These are phyloP conservation scores for Leptodontidium sp. DNA, from an alignment of 2,329 filamentous ascomycete genomes.

Conservation along the genomic window DNA sequence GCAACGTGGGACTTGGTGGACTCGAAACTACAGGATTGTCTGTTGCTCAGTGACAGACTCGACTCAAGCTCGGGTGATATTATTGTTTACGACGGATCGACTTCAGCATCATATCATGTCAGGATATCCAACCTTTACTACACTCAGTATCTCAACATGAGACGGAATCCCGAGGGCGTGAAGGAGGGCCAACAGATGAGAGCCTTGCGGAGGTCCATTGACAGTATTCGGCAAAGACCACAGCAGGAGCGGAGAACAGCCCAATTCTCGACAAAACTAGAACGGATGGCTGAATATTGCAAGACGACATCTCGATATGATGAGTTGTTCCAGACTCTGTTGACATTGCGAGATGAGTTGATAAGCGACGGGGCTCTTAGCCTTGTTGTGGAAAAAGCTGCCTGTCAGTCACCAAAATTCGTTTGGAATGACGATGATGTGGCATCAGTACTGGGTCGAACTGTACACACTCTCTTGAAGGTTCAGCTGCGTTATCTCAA, in stretches of 20 bases:
- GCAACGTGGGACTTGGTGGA: conserved; percentile 64
- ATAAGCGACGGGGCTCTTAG: conserved; percentile 65
- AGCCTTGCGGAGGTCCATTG: conserved; percentile 69
- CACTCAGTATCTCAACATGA: conserved; percentile 62
- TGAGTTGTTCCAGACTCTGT: conserved; percentile 65
- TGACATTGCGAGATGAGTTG: conserved; percentile 67
- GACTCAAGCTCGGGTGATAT: conserved; percentile 43
- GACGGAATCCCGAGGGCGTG: conserved; percentile 53
- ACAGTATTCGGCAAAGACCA: conserved; percentile 64
- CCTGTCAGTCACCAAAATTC: conserved; percentile 56
- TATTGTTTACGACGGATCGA: conserved; percentile 39
- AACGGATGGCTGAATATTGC: conserved; percentile 70
- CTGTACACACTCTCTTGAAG: conserved; percentile 66
- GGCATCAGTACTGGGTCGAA: conserved; percentile 62
- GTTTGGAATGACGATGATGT: conserved; percentile 63
- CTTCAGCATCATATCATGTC: conserved; percentile 59
- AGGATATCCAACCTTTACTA: conserved; percentile 79
- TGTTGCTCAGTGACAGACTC: conserved; percentile 61
- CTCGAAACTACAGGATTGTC: conserved; percentile 63
- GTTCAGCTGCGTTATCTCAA: conserved; percentile 66
- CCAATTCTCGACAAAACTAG: conserved; percentile 69
- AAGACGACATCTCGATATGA: conserved; percentile 60
- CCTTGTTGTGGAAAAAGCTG: conserved; percentile 59
- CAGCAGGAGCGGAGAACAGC: conserved; percentile 65
- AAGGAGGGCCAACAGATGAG: conserved; percentile 58